phyloP scores from a whole-genome alignment of 2,329 filamentous ascomycete genomes.

The Aureobasidium musti region DNA sequence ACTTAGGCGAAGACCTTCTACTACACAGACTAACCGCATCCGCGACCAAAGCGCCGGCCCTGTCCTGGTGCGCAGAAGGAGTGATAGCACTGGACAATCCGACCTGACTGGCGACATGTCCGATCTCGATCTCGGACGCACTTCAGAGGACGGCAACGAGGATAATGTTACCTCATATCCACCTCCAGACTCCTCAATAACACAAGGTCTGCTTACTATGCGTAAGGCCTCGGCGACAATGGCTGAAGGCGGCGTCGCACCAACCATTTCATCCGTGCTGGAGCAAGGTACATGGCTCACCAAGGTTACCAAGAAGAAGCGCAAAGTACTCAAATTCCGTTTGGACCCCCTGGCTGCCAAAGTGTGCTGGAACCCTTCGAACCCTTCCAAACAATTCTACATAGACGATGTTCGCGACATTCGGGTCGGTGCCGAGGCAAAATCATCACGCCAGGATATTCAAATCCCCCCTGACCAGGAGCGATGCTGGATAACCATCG shows the following conservation, averaged over 20 bases:
- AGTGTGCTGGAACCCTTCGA: constrained; percentile 80
- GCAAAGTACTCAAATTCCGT: constrained; percentile 70
- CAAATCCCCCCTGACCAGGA: constrained; percentile 68
- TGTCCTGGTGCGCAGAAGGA: constrained; percentile 80
- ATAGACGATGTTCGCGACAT: constrained; percentile 96
- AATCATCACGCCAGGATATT: constrained; percentile 86
- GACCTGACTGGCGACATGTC: constrained; percentile 50
- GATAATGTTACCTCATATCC: constrained; percentile 33
- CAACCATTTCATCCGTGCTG: constrained; percentile 74
- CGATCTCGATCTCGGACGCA: constrained; percentile 58
- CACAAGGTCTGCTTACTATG: constrained; percentile 46
- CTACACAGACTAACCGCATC: constrained; percentile 68
- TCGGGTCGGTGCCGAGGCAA: constrained; percentile 76
- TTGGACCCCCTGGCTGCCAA: constrained; percentile 83
- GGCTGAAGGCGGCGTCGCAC: constrained; percentile 57
- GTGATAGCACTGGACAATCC: constrained; percentile 78
- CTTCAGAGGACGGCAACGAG: constrained; percentile 52
- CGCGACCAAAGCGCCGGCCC: constrained; percentile 88
- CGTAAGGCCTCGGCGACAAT: constrained; percentile 36
- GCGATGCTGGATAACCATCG: constrained; percentile 81
- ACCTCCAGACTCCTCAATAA: constrained; percentile 41
- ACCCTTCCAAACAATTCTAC: constrained; percentile 81
- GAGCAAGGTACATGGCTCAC: constrained; percentile 75
- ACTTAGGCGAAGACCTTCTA: constrained; percentile 74
- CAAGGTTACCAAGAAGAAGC: constrained; percentile 84